These are phyloP conservation scores for Candida tammaniensis DNA, from an alignment of 805 yeast species.

Conservation along the genomic window DNA sequence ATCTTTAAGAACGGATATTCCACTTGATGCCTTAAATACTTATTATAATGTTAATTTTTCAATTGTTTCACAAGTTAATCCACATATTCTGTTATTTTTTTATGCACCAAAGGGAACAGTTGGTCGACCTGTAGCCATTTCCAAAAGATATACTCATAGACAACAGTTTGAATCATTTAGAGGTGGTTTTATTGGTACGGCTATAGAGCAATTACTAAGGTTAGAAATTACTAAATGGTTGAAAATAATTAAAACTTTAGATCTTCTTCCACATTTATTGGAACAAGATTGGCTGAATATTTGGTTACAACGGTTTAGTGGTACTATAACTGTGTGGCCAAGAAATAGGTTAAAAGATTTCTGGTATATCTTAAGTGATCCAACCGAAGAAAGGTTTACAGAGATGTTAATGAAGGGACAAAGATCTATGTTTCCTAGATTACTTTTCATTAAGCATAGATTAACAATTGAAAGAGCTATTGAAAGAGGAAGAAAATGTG, in stretches of 20 bases:
- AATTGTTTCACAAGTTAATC: slow-evolving; percentile 79
- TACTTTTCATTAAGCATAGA: slow-evolving; percentile 63
- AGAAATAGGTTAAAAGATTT: slow-evolving; percentile 58
- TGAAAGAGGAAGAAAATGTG: slow-evolving; percentile 43
- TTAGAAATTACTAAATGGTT: slow-evolving; percentile 78
- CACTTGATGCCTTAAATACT: slow-evolving; percentile 68
- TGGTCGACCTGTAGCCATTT: slow-evolving; percentile 68
- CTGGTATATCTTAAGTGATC: slow-evolving; percentile 64
- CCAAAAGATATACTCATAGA: slow-evolving; percentile 38
- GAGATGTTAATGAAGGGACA: slow-evolving; percentile 62
- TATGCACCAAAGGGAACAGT: slow-evolving; percentile 79
- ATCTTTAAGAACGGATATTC: slow-evolving; percentile 73
- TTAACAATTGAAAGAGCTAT: slow-evolving; percentile 63
- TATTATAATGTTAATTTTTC: slow-evolving; percentile 75
- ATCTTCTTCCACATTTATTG: slow-evolving; percentile 62
- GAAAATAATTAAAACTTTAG: slow-evolving; percentile 60
- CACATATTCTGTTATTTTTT: slow-evolving; percentile 73
- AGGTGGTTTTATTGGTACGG: slow-evolving; percentile 76
- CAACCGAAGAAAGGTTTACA: slow-evolving; percentile 54
- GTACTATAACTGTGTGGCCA: slow-evolving; percentile 77
- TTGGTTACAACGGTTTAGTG: slow-evolving; percentile 71
- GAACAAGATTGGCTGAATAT: slow-evolving; percentile 81
- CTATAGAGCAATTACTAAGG: slow-evolving; percentile 66
- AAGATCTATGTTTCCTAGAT: slow-evolving; percentile 60
- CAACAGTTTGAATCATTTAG: slow-evolving; percentile 46